Conservation (phyloP, 2,329 filamentous ascomycete genomes). For the Hawksworthiomyces lignivorus region DNA sequence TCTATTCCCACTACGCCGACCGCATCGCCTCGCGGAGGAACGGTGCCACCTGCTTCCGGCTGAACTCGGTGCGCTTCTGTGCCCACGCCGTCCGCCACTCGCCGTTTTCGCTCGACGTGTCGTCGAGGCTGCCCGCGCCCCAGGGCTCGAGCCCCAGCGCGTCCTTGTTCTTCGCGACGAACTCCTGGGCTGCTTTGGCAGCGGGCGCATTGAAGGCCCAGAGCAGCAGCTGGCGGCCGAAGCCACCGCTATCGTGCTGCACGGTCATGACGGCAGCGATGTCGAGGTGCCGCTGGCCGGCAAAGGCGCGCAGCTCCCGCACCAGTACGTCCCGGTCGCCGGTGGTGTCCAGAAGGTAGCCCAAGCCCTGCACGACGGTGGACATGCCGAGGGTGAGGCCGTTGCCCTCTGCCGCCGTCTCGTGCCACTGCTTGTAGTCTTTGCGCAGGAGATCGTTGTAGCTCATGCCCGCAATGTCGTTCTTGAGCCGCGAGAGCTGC, state of each 20-base stretch:
- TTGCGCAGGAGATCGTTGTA: conserved; percentile 66
- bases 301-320: conserved; percentile 42
- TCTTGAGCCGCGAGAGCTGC: conserved; percentile 56
- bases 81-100: conserved; percentile 56
- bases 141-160: conserved; percentile 51
- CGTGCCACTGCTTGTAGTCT: conserved; percentile 73
- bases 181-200: conserved; percentile 43
- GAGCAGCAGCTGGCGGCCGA: conserved; percentile 60
- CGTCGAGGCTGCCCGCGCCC: conserved; percentile 39
- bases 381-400: conserved; percentile 57
- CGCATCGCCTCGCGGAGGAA: conserved; percentile 52
- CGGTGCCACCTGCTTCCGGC: conserved; percentile 62
- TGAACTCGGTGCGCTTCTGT: conserved; percentile 54
- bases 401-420: conserved; percentile 27
- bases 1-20: conserved; percentile 11
- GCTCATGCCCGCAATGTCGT: conserved; percentile 53
- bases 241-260: conserved; percentile 41
- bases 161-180: conserved; percentile 37
- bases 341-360: conserved; percentile 49
- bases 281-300: conserved; percentile 50
- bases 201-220: conserved; percentile 51
- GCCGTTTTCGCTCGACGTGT: conserved; percentile 23
- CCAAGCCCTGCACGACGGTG: conserved; percentile 54
- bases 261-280: conserved; percentile 64
- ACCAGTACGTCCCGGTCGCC: conserved; percentile 38